These are phyloP conservation scores for Xenoacremonium recifei DNA, from an alignment of 2,329 filamentous ascomycete genomes.

Conservation along the genomic window DNA sequence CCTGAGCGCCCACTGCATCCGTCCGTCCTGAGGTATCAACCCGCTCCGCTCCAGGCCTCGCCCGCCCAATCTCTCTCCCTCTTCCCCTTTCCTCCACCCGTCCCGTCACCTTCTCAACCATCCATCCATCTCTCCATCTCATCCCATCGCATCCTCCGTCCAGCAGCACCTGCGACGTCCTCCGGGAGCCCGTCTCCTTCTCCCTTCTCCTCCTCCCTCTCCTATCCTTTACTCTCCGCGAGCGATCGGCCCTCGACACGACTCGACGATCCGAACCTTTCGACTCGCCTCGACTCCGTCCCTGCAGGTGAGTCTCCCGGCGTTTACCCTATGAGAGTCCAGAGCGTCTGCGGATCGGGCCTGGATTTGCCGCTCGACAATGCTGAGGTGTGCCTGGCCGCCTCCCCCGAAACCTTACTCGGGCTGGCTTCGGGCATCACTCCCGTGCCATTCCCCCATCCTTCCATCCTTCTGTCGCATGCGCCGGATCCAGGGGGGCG, in stretches of 20 bases:
- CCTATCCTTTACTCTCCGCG: not conserved
- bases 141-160: slow-evolving; percentile 6
- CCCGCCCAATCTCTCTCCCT: slow-evolving; percentile 18
- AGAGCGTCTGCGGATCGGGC: not conserved
- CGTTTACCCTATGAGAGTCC: not conserved
- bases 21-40: not conserved
- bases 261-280: not conserved
- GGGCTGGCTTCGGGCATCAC: not conserved
- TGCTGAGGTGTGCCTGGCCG: not conserved
- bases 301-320: not conserved
- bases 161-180: not conserved
- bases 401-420: not conserved
- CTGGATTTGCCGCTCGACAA: not conserved
- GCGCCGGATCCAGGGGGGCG: not conserved
- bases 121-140: slow-evolving; percentile 17
- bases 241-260: not conserved
- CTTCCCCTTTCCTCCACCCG: slow-evolving; percentile 24
- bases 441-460: not conserved
- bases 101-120: slow-evolving; percentile 5
- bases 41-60: slow-evolving; percentile 12
- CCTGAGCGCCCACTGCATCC: not conserved
- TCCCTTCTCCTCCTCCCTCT: not conserved
- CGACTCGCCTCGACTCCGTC: not conserved
- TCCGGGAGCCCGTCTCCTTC: too few relatives aligned
- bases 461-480: not conserved